Percentiles rank a stretch among this genome's conserved stretches.
These are phyloP conservation scores for Lagerstroemia fauriei DNA, from an alignment of 441 rosid genomes.

Conservation along the genomic window DNA sequence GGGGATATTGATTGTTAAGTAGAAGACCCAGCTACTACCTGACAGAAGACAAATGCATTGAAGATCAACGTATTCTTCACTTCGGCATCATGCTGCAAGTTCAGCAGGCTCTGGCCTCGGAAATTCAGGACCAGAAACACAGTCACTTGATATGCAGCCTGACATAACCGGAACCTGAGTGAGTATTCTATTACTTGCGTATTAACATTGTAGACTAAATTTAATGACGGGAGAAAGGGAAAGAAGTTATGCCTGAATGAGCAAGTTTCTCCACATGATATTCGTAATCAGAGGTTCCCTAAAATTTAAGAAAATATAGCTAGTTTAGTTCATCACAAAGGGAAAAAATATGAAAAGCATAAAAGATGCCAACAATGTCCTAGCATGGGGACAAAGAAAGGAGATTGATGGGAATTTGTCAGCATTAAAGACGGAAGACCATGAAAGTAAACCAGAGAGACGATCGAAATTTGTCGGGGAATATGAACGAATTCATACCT, in stretches of 20 bases:
- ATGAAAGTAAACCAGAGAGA: not conserved
- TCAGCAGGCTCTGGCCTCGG: conserved; percentile 59
- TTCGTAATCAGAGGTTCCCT: conserved; percentile 94
- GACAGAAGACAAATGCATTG: conserved; percentile 89
- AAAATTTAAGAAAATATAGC: not conserved
- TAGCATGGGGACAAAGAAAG: too few species aligned
- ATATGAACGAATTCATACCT: conserved; percentile 45
- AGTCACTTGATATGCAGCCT: conserved; percentile 79
- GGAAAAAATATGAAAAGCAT: too few species aligned
- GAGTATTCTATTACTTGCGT: not conserved
- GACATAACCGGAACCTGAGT: not conserved
- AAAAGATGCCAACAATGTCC: too few species aligned
- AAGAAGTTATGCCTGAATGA: conserved; percentile 51
- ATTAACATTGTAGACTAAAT: not conserved
- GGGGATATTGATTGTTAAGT: not conserved
- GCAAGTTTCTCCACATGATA: conserved; percentile 96
- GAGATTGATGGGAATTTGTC: not conserved
- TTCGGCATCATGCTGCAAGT: conserved; percentile 43
- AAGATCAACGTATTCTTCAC: conserved; percentile 88
- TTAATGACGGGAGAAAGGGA: not conserved
- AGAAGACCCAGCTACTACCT: conserved; percentile 44
- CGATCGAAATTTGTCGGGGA: not conserved
- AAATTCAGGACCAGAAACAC: conserved; percentile 79
- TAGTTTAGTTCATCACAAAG: not conserved
- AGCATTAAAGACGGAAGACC: not conserved